Evolutionary conservation across 2,329 filamentous ascomycete genomes (phyloP), one percentile per base, ranked within the genome.

Genomic region (Colletotrichum melonis): DNA sequence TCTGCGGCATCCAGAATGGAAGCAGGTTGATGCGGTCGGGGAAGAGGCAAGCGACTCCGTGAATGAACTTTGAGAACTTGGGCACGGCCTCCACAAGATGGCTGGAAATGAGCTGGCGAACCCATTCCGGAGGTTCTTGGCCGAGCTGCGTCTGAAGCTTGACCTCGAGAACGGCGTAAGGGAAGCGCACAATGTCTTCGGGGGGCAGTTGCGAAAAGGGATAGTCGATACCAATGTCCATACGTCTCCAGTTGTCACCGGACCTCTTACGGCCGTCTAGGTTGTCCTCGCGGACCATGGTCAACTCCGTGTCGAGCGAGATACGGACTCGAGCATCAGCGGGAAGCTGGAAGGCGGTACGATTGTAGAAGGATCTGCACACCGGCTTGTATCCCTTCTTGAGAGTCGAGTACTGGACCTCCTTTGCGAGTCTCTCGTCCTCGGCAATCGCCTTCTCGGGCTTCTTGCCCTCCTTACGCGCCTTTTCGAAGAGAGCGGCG

Each of bases 11-110:
- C 97, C 97, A 99, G 87, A 94, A 99, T 0, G 97, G 97, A 6
- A 99, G 87, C 14, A 99, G 88, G 60, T 98, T 88, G 82, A 99
- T 99, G 68, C 93, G 91, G 57, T 92, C 89, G 0, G 95, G 95
- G 82, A 98, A 97, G 58, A 99, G 85, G 12, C 91, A 94, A 11
- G 96, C 96, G 1, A 93, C 95, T 72, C 97, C 97, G 82, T 99
- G 97, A 72, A 99, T 98, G 82, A 98, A 99, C 85, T 99, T 99
- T 80, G 95, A 98, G 84, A 98, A 99, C 81, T 99, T 99, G 75
- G 97, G 97, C 2, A 99, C 95, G n/a, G 97, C 95, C 84, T 99
- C 97, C 2, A 99, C 97, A 19, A 99, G 88, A 84, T 99, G 97
- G 75, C 95, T 98, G 14, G 94, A 90, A 57, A 95, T 97, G 64